Percentiles rank a stretch among this genome's conserved stretches.
phyloP scores from a whole-genome alignment of 2,329 filamentous ascomycete genomes.

The Xylaria multiplex region DNA sequence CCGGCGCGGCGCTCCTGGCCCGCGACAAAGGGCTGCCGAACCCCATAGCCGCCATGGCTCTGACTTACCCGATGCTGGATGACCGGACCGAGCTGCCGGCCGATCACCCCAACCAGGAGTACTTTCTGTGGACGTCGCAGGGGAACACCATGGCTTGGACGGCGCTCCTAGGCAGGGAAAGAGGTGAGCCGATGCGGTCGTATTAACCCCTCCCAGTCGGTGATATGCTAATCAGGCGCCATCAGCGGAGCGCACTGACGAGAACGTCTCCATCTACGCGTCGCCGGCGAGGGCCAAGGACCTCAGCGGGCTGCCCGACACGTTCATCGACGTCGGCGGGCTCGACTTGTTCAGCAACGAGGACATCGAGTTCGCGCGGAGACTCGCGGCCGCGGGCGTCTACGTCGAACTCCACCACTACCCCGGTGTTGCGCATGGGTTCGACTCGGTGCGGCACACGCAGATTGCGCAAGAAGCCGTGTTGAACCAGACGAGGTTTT shows the following conservation, averaged over 20 bases:
- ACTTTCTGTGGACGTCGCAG: conserved; percentile 33
- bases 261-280: conserved; percentile 36
- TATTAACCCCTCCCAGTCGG: no score
- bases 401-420: conserved; percentile 46
- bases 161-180: conserved; percentile 34
- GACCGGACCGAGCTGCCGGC: conserved; percentile 42
- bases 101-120: conserved; percentile 35
- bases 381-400: conserved; percentile 40
- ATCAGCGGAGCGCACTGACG: conserved; percentile 34
- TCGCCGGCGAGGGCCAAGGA: conserved; percentile 40
- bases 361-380: conserved; percentile 39
- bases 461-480: conserved; percentile 16
- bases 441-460: conserved; percentile 15
- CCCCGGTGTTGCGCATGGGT: conserved; percentile 41
- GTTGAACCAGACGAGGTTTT: conserved; percentile 21
- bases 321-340: conserved; percentile 45
- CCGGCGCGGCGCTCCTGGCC: conserved; percentile 53
- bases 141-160: conserved; percentile 37
- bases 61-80: conserved; percentile 51
- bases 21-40: conserved; percentile 43
- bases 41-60: conserved; percentile 45
- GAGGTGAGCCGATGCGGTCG: conserved; percentile 24
- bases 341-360: conserved; percentile 46
- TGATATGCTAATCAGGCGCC: not conserved
- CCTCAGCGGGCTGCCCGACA: conserved; percentile 42